phyloP scores from a whole-genome alignment of 176 grass and related monocot genomes.

The Oryza brachyantha region DNA sequence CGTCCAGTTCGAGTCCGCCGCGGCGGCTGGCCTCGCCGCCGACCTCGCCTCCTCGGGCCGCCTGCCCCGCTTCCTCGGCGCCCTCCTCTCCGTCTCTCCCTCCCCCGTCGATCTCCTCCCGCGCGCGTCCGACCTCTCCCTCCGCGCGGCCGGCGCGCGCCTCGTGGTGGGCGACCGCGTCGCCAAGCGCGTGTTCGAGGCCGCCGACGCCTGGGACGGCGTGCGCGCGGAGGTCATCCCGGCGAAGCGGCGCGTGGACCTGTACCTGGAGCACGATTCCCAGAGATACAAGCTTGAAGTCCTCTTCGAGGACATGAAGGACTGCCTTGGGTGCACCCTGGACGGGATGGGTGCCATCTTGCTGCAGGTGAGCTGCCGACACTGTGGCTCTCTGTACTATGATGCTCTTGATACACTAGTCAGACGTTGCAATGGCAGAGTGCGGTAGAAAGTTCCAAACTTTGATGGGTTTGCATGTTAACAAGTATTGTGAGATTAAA shows the following conservation, averaged over 20 bases:
- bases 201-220: conserved; percentile 51
- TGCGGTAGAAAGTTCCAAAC: not conserved
- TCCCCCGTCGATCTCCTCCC: conserved; percentile 58
- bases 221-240: conserved; percentile 80
- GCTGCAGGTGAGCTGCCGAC: conserved; percentile 56
- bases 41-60: conserved; percentile 43
- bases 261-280: conserved; percentile 60
- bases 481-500: not conserved
- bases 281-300: conserved; percentile 68
- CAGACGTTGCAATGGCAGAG: not conserved
- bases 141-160: conserved; percentile 22
- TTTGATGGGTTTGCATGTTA: not conserved
- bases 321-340: conserved; percentile 53
- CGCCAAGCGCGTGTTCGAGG: conserved; percentile 41
- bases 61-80: conserved; percentile 62
- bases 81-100: conserved; percentile 46
- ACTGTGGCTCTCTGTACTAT: not conserved
- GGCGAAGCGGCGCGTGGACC: conserved; percentile 57
- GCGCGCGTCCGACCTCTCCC: conserved; percentile 49
- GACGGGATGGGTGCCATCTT: conserved; percentile 48
- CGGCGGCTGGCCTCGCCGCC: conserved; percentile 39
- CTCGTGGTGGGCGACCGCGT: conserved; percentile 40
- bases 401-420: not conserved
- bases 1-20: conserved; percentile 67
- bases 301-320: conserved; percentile 66